Base-by-base conservation (phyloP, 768 basidiomycete genomes). In the Kwoniella bestiolae region DNA sequence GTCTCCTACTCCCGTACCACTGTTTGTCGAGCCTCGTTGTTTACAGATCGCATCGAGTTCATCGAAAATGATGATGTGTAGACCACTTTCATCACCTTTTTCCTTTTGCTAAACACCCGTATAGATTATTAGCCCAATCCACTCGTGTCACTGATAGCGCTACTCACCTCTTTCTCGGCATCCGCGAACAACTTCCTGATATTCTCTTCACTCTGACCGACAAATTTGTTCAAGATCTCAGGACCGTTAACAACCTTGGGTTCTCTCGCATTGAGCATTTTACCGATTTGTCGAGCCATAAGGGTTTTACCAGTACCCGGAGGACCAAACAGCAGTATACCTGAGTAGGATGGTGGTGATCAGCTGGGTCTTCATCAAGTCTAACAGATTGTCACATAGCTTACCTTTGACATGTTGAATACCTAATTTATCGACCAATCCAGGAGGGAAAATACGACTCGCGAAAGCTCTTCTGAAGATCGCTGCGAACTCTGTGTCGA, bases 31-130 rank as follows among this genome's bases (percentile, higher is more conserved):
- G 4, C 96, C 96, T 86, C 96, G 90, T 75, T 98, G 96, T 80
- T 97, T 99, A 85, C 94, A 97, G 70, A 99, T 91, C 16, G 96
- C 96, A 76, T 99, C 96, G 73, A 99, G 82, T 82, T 99, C 96
- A 80, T 99, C 96, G 76, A 99, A 99, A 67, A 99, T 99, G 83
- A 99, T 97, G 83, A 99, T 98, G 77, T 99, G 96, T 51, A 99
- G 83, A 3, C 92, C 94, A 81, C 93, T 95, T 71, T 97, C 94
- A 70, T 98, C 95, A 6, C 90, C 91, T 82, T 97, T 97, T 71
- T 91, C 92, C 81, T 96, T 98, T 84, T 94, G 98, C 91, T 94
- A 70, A n/a, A n/a, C n/a, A n/a, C n/a, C n/a, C n/a, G n/a, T n/a
- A n/a, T n/a, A n/a, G n/a, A n/a, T n/a, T n/a, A n/a, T n/a, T n/a